Base-by-base conservation (phyloP, 345 rosid genomes). In the Populus tremula region DNA sequence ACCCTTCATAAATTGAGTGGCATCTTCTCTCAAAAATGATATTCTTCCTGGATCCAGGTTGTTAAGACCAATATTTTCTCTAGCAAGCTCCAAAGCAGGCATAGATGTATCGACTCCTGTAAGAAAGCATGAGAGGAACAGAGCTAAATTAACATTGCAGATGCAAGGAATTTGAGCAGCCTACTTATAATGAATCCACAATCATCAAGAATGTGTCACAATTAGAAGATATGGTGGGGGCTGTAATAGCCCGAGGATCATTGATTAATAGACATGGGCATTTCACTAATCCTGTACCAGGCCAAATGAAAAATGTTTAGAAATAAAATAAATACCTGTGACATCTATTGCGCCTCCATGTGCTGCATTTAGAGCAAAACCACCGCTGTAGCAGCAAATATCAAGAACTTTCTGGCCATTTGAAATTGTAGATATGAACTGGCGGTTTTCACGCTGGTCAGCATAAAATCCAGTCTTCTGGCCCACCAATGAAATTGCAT, bases 381-480 rank as follows among this genome's bases (percentile, higher is more conserved):
- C 97, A 80, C 97, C 96, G 79, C 90, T 90, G 76, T 95, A 93
- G 87, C 96, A 95, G 85, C 97, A 95, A 50, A 93, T 81, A 79
- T 95, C 97, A 76, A 92, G 94, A 80, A 95, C 97, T 78, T 72
- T 91, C 86, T 72, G 87, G 49, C 93, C 94, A 50, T 83, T 74
- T 49, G 93, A 92, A 76, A 93, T 84, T 47, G 90, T 80, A 64
- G 98, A 91, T 71, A 93, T 78, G 85, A 92, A 92, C 75, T 82
- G 87, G 50, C 94, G 87, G 62, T 83, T 92, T 80, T 90, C 97
- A 23, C 96, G 93, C 74, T 93, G 93, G 86, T 93, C 98, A 59
- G 96, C 92, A 82, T 92, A 93, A 89, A 93, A 92, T 78, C 98
- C 96, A 71, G 96, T 95, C 85, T 95, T 93, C 78, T 95, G 94